Conservation (phyloP, 2,329 filamentous ascomycete species). For the Lecanicillium sp. region DNA sequence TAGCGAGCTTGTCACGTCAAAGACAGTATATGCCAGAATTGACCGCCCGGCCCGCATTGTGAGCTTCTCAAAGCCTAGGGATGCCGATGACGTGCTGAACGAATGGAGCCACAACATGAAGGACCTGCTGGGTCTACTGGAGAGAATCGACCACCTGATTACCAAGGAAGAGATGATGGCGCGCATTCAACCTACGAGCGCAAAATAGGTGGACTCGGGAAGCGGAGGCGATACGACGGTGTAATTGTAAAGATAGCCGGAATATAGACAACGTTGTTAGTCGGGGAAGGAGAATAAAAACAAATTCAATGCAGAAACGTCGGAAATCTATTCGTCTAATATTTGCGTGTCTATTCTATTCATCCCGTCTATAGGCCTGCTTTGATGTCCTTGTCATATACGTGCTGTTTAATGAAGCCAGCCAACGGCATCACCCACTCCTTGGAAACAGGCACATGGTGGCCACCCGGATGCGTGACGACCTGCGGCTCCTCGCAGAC, state of each 20-base stretch:
- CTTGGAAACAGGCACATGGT: constrained; percentile 79
- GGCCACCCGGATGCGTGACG: constrained; percentile 76
- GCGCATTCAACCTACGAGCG: constrained; percentile 67
- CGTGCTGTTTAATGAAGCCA: constrained; percentile 55
- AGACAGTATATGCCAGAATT: constrained; percentile 97
- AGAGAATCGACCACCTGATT: constrained; percentile 94
- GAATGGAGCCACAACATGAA: constrained; percentile 99
- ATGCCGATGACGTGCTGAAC: constrained; percentile 93
- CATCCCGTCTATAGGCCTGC: constrained; percentile 19
- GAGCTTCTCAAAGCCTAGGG: constrained; percentile 88
- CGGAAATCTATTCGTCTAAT: not conserved
- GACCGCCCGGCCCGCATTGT: constrained; percentile 89
- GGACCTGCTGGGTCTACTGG: constrained; percentile 75
- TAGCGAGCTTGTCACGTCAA: constrained; percentile 90
- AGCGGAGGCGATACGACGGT: not conserved
- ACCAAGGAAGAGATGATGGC: constrained; percentile 99
- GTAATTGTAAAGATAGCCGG: constrained; percentile 12
- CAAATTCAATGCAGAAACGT: not conserved
- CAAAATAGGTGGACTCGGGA: constrained; percentile 25
- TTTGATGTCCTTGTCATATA: constrained; percentile 22
- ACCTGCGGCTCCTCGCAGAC: constrained; percentile 50
- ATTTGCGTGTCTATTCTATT: not conserved
- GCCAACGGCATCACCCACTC: constrained; percentile 73
- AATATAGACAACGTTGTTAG: constrained; percentile 1
- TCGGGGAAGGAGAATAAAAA: constrained; percentile 4